Evolutionary conservation across 2,329 filamentous ascomycete genomes (phyloP), one percentile per base, ranked within the genome.

Genomic region (Scytalidium sp.): DNA sequence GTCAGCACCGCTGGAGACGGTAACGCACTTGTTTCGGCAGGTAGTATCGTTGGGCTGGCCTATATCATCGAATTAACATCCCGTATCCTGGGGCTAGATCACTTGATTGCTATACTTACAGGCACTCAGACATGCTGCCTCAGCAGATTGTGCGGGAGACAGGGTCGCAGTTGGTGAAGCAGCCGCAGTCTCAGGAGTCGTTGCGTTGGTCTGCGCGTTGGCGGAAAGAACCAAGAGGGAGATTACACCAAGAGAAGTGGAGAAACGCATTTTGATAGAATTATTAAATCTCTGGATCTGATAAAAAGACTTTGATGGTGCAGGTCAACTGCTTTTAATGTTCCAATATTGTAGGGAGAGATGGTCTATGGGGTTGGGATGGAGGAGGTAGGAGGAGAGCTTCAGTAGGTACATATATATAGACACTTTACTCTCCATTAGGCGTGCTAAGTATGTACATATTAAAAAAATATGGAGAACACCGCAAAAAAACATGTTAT

Each of bases 241-340:
- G 27, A 29, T 43, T 20, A 51, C 45, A 19, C 43, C n/a, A 20
- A 56, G 11, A 40, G 51, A 25, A 42, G 49, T 51, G 21, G 43
- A 23, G 51, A 56, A 51, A 50, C 47, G 53, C 53, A 56, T 56
- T 46, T 51, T 51, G 50, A 44, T 19, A 27, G 49, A 47, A 29
- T 53, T 36, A 29, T 46, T 15, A 39, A 20, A 19, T 25, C 41
- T 27, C 40, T 46, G 17, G 47, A 51, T 32, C 7, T 32, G 15
- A 46, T 53, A 27, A 27, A 27, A 27, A 7, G 25, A 27, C 7
- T 27, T 36, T 5, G 13, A 4, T 36, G 32, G 17, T 36, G 17
- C 13, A 36, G 4, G 7, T n/a, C 32, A 36, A n/a, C 17, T 36
- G 32, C 32, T 36, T 8, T 36, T n/a, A n/a, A n/a, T n/a, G n/a